Conservation (phyloP, 2,329 filamentous ascomycete species). For the Aspergillus tamarii region DNA sequence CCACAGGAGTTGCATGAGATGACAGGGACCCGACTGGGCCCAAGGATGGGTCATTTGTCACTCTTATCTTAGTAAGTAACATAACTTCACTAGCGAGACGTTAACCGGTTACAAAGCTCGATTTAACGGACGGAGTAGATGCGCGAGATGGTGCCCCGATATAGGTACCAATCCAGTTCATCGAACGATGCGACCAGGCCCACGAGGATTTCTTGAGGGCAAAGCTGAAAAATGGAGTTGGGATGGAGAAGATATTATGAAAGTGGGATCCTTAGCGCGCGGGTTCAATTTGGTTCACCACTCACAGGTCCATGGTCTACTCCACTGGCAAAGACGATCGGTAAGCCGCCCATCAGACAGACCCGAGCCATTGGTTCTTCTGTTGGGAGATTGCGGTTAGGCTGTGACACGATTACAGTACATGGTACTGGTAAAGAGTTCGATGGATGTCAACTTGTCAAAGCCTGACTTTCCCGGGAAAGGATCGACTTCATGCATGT, state of each 20-base stretch:
- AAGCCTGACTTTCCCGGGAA: neutral
- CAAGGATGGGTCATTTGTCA: slow-evolving; percentile 10
- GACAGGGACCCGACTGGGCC: slow-evolving; percentile 16
- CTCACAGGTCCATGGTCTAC: slow-evolving; percentile 10
- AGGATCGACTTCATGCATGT: slow-evolving; percentile 1
- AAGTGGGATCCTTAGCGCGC: slow-evolving; percentile 7
- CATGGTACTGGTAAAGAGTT: slow-evolving; percentile 1
- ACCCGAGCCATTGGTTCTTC: slow-evolving; percentile 20
- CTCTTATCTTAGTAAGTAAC: neutral
- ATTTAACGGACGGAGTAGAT: neutral
- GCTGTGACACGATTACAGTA: slow-evolving; percentile 1
- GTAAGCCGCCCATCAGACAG: slow-evolving; percentile 16
- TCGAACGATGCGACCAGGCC: neutral
- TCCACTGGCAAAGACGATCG: slow-evolving; percentile 23
- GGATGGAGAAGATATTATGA: slow-evolving; percentile 7
- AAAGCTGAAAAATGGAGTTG: slow-evolving; percentile 18
- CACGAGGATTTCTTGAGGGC: neutral
- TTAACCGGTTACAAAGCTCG: neutral
- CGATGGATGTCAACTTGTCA: slow-evolving; percentile 2
- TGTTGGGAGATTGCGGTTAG: slow-evolving; percentile 6
- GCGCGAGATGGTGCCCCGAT: neutral
- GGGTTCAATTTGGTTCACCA: slow-evolving; percentile 19
- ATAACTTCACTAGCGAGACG: neutral
- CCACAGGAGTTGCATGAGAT: slow-evolving; percentile 18
- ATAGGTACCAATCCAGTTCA: neutral